These are phyloP conservation scores for Globisporangium spinosum DNA, from an alignment of 352 stramenopile species.

Conservation along the genomic window DNA sequence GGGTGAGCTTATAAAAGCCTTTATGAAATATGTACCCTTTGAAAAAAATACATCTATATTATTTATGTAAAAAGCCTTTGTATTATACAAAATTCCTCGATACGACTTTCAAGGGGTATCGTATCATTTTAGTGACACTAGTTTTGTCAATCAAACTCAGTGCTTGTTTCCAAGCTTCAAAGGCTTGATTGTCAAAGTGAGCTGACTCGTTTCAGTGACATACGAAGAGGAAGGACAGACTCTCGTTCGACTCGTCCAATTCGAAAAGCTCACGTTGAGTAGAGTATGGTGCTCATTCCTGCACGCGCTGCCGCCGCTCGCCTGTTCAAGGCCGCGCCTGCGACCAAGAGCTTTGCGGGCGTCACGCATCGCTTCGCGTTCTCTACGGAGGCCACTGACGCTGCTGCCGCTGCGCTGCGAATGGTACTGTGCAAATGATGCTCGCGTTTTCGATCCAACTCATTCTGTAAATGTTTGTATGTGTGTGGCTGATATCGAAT, in stretches of 20 bases:
- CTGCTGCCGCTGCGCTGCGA: constrained; percentile 60
- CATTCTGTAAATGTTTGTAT: not conserved
- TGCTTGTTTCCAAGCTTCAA: not conserved
- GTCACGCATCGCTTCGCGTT: constrained; percentile 28
- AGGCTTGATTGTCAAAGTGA: not conserved
- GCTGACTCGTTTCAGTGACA: not conserved
- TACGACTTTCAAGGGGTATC: not conserved
- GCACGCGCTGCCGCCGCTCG: constrained; percentile 30
- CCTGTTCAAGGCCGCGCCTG: constrained; percentile 27
- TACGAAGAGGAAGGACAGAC: not conserved
- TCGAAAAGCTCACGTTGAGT: constrained; percentile 3
- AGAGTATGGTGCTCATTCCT: constrained; percentile 35
- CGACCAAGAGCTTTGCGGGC: constrained; percentile 7
- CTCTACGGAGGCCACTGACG: constrained; percentile 68
- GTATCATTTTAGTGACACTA: not conserved
- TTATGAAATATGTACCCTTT: not conserved
- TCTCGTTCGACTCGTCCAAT: not conserved
- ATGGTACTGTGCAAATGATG: constrained; percentile 36
- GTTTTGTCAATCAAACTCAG: not conserved
- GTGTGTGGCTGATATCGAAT: constrained; percentile 3
- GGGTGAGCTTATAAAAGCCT: not conserved
- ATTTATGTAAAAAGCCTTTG: not conserved
- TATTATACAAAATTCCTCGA: not conserved
- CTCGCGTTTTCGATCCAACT: not conserved
- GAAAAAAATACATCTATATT: not conserved